Evolutionary conservation across 2,329 filamentous ascomycete genomes (phyloP).

Genomic region (Tolypocladium album): DNA sequence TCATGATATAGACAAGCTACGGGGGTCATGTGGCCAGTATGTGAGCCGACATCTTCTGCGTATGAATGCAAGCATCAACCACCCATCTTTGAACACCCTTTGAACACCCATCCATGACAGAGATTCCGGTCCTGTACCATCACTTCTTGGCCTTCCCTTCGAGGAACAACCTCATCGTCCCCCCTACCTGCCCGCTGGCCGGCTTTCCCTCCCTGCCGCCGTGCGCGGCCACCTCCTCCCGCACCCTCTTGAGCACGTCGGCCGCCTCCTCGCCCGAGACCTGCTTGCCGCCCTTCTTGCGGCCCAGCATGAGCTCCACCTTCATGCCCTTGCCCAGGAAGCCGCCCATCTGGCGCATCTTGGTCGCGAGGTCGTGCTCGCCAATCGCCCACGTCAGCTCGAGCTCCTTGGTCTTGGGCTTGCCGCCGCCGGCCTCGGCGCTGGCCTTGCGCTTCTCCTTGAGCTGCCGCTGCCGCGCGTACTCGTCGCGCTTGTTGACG

Average conservation of each 20-base stretch:
- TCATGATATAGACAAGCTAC: neutral
- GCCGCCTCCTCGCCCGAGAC: conserved; percentile 51
- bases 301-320: conserved; percentile 64
- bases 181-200: conserved; percentile 33
- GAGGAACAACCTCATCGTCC: conserved; percentile 30
- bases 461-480: conserved; percentile 27
- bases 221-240: conserved; percentile 19
- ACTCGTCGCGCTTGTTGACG: conserved; percentile 44
- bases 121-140: neutral
- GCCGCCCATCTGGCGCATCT: conserved; percentile 51
- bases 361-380: conserved; percentile 61
- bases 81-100: neutral
- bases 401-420: conserved; percentile 56
- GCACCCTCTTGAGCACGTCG: conserved; percentile 36
- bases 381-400: conserved; percentile 87
- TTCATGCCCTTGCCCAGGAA: conserved; percentile 67
- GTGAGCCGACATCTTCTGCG: neutral
- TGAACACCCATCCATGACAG: neutral
- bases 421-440: conserved; percentile 17
- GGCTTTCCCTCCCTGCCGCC: conserved; percentile 33
- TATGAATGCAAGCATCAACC: neutral
- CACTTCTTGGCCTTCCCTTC: conserved; percentile 19
- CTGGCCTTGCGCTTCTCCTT: conserved; percentile 34
- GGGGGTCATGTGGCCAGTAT: neutral
- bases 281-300: conserved; percentile 50